These are phyloP conservation scores for Sutorius australiensis DNA, from an alignment of 768 basidiomycete genomes.

Conservation along the genomic window DNA sequence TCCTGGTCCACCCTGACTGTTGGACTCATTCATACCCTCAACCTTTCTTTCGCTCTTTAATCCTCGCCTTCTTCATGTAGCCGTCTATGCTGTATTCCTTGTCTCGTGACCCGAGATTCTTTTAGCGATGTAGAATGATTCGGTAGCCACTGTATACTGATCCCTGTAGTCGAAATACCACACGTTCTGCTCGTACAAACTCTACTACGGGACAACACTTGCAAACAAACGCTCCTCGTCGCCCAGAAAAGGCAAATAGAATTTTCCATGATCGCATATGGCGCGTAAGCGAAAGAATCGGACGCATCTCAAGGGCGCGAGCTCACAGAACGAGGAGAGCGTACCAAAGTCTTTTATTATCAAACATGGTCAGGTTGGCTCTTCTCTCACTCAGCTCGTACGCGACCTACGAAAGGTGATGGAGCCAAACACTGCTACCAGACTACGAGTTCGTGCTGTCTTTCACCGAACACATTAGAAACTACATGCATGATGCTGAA, in stretches of 20 bases:
- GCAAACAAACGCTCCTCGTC: slow-evolving; percentile 19
- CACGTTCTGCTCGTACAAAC: neutral
- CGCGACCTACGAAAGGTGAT: slow-evolving; percentile 92
- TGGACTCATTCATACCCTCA: slow-evolving; percentile 8
- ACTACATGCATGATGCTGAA: slow-evolving; percentile 6
- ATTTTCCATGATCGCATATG: slow-evolving; percentile 27
- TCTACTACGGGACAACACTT: slow-evolving; percentile 12
- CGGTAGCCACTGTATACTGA: slow-evolving; percentile 2
- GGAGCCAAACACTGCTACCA: slow-evolving; percentile 96
- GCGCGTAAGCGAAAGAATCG: slow-evolving; percentile 73
- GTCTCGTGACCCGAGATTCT: slow-evolving; percentile 4
- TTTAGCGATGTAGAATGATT: slow-evolving; percentile 10
- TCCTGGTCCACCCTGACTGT: neutral
- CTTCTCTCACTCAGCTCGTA: slow-evolving; percentile 82
- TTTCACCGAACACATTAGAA: neutral
- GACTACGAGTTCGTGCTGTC: slow-evolving; percentile 64
- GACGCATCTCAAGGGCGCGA: slow-evolving; percentile 69
- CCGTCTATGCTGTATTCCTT: slow-evolving; percentile 31
- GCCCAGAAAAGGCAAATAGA: slow-evolving; percentile 22
- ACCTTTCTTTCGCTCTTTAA: neutral
- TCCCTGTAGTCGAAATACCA: slow-evolving; percentile 9
- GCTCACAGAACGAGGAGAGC: slow-evolving; percentile 33
- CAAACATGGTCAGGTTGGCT: slow-evolving; percentile 91
- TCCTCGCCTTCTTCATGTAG: slow-evolving; percentile 23
- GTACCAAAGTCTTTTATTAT: slow-evolving; percentile 93